A percentile compares a stretch with the other conserved stretches of the same genome.
These are phyloP conservation scores for Talaromyces funiculosus DNA, from an alignment of 2,329 filamentous ascomycete species.

Conservation along the genomic window DNA sequence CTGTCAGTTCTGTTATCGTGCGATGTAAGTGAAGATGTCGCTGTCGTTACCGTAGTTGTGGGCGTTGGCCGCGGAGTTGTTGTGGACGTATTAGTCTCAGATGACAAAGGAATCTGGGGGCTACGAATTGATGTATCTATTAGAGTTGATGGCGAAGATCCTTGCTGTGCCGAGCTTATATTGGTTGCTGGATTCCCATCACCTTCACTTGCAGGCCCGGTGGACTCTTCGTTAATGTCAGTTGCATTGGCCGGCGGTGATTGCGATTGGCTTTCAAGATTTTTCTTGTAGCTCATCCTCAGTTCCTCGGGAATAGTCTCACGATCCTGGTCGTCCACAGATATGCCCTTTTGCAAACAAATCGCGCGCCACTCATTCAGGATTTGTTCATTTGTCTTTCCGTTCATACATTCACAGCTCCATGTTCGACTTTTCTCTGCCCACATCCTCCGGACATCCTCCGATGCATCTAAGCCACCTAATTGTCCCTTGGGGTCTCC, in stretches of 20 bases:
- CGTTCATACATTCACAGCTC: constrained; percentile 62
- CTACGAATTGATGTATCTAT: neutral
- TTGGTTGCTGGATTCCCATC: neutral
- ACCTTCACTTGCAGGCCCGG: neutral
- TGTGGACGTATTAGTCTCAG: constrained; percentile 2
- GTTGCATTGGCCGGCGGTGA: neutral
- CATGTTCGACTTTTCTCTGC: constrained; percentile 62
- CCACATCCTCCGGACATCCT: constrained; percentile 60
- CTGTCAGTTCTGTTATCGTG: neutral
- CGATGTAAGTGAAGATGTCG: constrained; percentile 27
- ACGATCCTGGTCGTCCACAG: constrained; percentile 36
- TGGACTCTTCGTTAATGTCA: neutral
- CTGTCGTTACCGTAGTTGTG: constrained; percentile 34
- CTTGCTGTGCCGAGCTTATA: neutral
- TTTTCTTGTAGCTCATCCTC: constrained; percentile 61
- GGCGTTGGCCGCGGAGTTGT: constrained; percentile 19
- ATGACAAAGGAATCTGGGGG: neutral
- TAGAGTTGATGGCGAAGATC: neutral
- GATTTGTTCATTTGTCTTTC: constrained; percentile 64
- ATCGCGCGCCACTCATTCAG: constrained; percentile 63
- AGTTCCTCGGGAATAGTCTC: constrained; percentile 43
- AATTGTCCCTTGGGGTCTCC: constrained; percentile 82
- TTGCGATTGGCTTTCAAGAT: neutral
- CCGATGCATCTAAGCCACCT: constrained; percentile 74
- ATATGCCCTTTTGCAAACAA: constrained; percentile 41